Evolutionary conservation across 31 red algal genomes (phyloP), one percentile per base, ranked within the genome.

Genomic region (Odonthalia washingtoniensis): DNA sequence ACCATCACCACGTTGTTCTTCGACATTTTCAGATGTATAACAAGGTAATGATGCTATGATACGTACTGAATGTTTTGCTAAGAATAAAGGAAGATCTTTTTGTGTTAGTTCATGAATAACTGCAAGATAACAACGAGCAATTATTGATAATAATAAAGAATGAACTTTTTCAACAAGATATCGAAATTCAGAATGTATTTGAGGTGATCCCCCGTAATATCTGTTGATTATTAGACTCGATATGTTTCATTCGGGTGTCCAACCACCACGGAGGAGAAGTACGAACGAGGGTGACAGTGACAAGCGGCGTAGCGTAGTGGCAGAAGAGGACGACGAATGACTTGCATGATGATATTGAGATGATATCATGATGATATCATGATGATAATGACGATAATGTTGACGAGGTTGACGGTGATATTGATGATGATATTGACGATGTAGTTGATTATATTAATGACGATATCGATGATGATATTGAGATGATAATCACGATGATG

Each of bases 201-300:
- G 95, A 42, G 97, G 97, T 53, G 97, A 94, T 38, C 97, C 97
- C 37, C 97, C 97, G n/a, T n/a, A n/a, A n/a, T n/a, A n/a, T n/a
- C n/a, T n/a, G n/a, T n/a, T n/a, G n/a, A n/a, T n/a, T n/a, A n/a
- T n/a, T n/a, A n/a, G n/a, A n/a, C n/a, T n/a, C n/a, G n/a, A n/a
- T n/a, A n/a, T n/a, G n/a, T n/a, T n/a, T n/a, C n/a, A n/a, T n/a
- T n/a, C n/a, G n/a, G n/a, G n/a, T n/a, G n/a, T n/a, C n/a, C n/a
- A n/a, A n/a, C n/a, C n/a, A n/a, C n/a, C n/a, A n/a, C n/a, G n/a
- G n/a, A n/a, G n/a, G n/a, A n/a, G n/a, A n/a, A n/a, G n/a, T n/a
- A n/a, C n/a, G n/a, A 30, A 94, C 96, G 66, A 99, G 95, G 63
- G 96, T 94, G 26, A 98, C 89, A 1, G 93, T 92, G 80, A 26